Evolutionary conservation across 2,329 filamentous ascomycete genomes (phyloP), one percentile per base, ranked within the genome.

Genomic region (Plenodomus biglobosus): DNA sequence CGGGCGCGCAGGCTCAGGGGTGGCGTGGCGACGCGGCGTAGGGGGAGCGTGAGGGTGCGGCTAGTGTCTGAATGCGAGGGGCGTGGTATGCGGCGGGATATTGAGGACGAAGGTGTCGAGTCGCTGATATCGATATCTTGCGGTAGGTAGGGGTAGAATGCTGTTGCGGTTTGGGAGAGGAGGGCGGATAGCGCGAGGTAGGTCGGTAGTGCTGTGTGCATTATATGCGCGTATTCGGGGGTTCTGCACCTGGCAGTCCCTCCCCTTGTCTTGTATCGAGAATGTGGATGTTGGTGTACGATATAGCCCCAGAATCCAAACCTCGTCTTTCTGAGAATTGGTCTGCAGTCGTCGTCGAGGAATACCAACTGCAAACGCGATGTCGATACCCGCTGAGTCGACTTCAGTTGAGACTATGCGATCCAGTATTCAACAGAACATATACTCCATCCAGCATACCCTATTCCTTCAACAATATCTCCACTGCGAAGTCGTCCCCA

Each of bases 71-170:
- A 6, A 27, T 22, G 42, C 1, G 52, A 42, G 35, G 40, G 39
- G 8, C 27, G 46, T 3, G 46, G 24, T 18, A 39, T 53, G 45
- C 59, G 46, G 15, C 30, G 45, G 11, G 50, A 45, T 20, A 43
- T 30, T 18, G 46, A 30, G 3, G 22, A 17, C 3, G 48, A 46
- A 1, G 49, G 35, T 8, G 48, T 44, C 10, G 43, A 42, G 21
- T 50, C 53, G 37, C 40, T 44, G 21, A 45, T 45, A 40, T 38
- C 50, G 21, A 45, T 45, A 40, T 38, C 50, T 24, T 5, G 30
- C 64, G 62, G 8, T 56, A 48, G 6, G 52, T 69, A 70, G 0
- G 70, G 69, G 43, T 73, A 73, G 55, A 73, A 73, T 15, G 69
- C 69, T 6, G 59, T 52, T 13, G 49, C 65, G 15, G 57, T 53